These are phyloP conservation scores for Aschersonia sp. DNA, from an alignment of 2,329 filamentous ascomycete genomes.

Conservation along the genomic window DNA sequence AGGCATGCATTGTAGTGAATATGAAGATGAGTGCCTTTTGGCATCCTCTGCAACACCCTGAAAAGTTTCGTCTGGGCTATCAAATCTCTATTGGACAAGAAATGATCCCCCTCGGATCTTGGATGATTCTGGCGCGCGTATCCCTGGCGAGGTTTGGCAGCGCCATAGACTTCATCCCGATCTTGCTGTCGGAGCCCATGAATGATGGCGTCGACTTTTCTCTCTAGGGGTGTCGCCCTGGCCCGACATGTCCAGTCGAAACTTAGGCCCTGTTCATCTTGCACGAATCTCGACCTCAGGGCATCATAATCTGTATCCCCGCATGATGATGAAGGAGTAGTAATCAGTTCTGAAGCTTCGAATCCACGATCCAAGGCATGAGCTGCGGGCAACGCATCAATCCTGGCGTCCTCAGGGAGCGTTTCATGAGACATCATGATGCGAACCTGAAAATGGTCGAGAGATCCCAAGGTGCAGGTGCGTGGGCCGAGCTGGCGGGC, in stretches of 20 bases:
- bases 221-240: constrained; percentile 19
- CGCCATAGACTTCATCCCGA: constrained; percentile 18
- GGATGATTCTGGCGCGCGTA: constrained; percentile 28
- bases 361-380: neutral
- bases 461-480: too few relatives aligned
- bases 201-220: constrained; percentile 24
- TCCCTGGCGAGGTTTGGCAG: constrained; percentile 17
- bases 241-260: constrained; percentile 24
- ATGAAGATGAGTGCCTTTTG: constrained; percentile 61
- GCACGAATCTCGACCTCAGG: neutral
- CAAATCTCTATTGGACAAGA: constrained; percentile 37
- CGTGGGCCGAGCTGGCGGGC: too few relatives aligned
- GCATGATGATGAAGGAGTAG: neutral
- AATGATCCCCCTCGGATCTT: constrained; percentile 39
- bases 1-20: constrained; percentile 69
- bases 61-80: constrained; percentile 44
- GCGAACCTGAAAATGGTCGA: neutral
- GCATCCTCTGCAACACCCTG: constrained; percentile 40
- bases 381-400: neutral
- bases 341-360: neutral
- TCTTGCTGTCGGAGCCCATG: constrained; percentile 22
- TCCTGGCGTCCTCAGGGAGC: neutral
- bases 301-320: constrained; percentile 1
- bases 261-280: constrained; percentile 18
- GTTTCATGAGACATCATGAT: neutral